These are phyloP conservation scores for Colletotrichum tabaci DNA, from an alignment of 2,329 filamentous ascomycete species.

Conservation along the genomic window DNA sequence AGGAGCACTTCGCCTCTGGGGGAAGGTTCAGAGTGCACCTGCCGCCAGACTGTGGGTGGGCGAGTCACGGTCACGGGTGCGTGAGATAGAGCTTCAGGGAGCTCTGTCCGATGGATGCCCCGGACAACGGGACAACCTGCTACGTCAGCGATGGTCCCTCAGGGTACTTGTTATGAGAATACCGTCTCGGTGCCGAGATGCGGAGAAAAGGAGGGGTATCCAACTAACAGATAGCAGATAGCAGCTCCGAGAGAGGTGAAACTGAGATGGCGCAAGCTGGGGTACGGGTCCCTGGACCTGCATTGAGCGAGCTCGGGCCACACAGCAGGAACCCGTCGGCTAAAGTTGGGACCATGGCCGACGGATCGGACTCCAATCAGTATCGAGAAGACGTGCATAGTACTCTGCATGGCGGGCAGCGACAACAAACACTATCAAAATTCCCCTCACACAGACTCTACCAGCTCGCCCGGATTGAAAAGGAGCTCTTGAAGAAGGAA, in stretches of 20 bases:
- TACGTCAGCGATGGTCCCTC: constrained; percentile 38
- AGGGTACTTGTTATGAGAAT: constrained; percentile 17
- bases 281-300: constrained; percentile 33
- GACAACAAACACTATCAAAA: too few species aligned
- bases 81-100: constrained; percentile 29
- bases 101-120: constrained; percentile 21
- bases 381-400: too few species aligned
- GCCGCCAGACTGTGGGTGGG: constrained; percentile 6
- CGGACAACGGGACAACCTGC: constrained; percentile 17
- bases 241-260: constrained; percentile 4
- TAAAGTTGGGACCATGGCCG: constrained; percentile 2
- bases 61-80: constrained; percentile 39
- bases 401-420: too few species aligned
- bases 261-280: constrained; percentile 25
- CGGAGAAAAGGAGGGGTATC: accelerated
- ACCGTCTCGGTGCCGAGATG: neutral
- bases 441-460: too few species aligned
- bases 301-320: constrained; percentile 21
- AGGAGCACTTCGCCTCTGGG: neutral
- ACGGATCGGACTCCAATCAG: neutral
- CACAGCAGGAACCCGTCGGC: constrained; percentile 13
- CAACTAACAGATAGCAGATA: constrained; percentile 3
- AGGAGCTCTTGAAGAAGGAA: too few species aligned
- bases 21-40: constrained; percentile 18
- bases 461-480: too few species aligned